These are phyloP conservation scores for Clarireedia homoeocarpa DNA, from an alignment of 2,329 filamentous ascomycete species.

Conservation along the genomic window DNA sequence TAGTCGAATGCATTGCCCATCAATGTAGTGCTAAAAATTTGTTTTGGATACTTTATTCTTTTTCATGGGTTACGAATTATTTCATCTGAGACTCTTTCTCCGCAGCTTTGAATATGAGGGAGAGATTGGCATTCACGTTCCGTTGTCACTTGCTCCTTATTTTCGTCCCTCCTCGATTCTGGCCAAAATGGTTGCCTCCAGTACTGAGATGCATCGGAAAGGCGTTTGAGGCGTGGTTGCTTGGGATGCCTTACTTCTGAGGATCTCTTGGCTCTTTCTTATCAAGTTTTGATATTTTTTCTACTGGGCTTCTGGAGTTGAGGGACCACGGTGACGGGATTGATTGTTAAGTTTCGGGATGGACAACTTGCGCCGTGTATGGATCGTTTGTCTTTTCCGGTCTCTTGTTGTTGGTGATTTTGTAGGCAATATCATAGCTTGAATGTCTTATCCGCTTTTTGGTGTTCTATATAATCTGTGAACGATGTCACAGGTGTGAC, in stretches of 20 bases:
- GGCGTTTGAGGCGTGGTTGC: conserved; percentile 8
- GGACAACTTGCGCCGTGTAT: too few relatives aligned
- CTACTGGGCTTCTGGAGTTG: too few relatives aligned
- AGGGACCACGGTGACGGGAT: too few relatives aligned
- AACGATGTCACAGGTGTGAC: too few relatives aligned
- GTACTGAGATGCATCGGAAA: conserved; percentile 5
- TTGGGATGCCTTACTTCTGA: background rate
- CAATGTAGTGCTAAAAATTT: background rate
- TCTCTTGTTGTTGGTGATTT: too few relatives aligned
- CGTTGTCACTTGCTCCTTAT: conserved; percentile 1
- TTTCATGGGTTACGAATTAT: background rate
- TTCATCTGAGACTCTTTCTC: background rate
- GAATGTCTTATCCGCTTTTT: too few relatives aligned
- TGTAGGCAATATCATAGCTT: too few relatives aligned
- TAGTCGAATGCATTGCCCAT: background rate
- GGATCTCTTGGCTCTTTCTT: too few relatives aligned
- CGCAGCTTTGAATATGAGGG: background rate
- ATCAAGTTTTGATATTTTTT: too few relatives aligned
- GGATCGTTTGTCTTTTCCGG: too few relatives aligned
- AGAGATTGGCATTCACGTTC: background rate
- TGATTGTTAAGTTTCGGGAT: too few relatives aligned
- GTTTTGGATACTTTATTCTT: background rate
- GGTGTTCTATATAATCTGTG: too few relatives aligned
- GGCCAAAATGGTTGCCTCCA: conserved; percentile 9
- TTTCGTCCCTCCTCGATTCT: conserved; percentile 6